Evolutionary conservation across 1,284 basidiomycete genomes (phyloP).

Genomic region (Austroboletus niveus): DNA sequence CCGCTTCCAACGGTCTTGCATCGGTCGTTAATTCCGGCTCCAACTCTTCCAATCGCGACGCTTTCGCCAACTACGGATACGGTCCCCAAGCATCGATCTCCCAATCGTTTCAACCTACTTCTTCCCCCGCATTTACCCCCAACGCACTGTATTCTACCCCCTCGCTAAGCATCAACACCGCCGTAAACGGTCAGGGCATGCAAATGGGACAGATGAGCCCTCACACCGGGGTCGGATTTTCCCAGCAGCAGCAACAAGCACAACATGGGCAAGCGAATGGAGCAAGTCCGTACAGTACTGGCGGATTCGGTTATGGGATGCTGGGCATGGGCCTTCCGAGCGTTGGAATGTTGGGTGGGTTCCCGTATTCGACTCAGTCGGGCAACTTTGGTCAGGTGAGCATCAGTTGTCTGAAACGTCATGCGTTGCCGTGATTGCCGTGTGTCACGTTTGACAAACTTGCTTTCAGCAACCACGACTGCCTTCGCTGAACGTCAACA

Average conservation of each 20-base stretch:
- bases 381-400: conserved; percentile 65
- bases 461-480: conserved; percentile 52
- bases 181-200: conserved; percentile 44
- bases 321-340: conserved; percentile 70
- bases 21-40: conserved; percentile 34
- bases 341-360: conserved; percentile 65
- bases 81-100: conserved; percentile 70
- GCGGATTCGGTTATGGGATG: conserved; percentile 63
- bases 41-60: conserved; percentile 50
- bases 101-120: conserved; percentile 40
- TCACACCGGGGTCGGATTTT: conserved; percentile 44
- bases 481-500: conserved; percentile 63
- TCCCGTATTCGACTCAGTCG: conserved; percentile 70
- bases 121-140: conserved; percentile 43
- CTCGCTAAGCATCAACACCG: conserved; percentile 64
- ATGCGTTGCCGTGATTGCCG: conserved; percentile 1
- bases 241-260: conserved; percentile 40
- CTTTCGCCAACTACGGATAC: conserved; percentile 82
- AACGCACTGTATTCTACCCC: conserved; percentile 70
- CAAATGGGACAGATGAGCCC: conserved; percentile 66
- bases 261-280: conserved; percentile 41
- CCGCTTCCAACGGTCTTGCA: conserved; percentile 35
- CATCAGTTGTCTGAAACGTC: not conserved
- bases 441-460: conserved; percentile 24
- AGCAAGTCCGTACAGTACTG: conserved; percentile 48